Conservation (phyloP, 495 filamentous ascomycete species). For the Lentithecium fluviatile region DNA sequence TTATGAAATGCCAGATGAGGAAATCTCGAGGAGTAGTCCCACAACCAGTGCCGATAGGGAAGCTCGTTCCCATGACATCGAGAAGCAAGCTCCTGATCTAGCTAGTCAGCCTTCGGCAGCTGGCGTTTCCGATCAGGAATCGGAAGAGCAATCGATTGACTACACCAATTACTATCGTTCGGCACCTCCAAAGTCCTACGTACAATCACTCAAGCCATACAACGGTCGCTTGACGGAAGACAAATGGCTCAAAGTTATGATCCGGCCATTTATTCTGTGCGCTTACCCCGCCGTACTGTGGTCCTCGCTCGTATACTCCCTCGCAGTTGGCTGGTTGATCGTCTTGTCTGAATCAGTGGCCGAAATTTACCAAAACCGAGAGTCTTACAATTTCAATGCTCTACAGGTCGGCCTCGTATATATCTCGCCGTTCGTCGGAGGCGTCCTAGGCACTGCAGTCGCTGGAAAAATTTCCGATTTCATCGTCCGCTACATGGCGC, state of each 20-base stretch:
- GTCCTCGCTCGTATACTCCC: conserved; percentile 80
- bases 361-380: conserved; percentile 66
- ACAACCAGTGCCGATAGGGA: neutral
- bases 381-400: conserved; percentile 82
- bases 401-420: conserved; percentile 84
- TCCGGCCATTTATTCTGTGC: conserved; percentile 82
- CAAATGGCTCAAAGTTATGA: conserved; percentile 71
- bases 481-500: conserved; percentile 76
- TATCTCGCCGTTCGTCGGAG: conserved; percentile 85
- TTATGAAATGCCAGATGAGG: neutral
- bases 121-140: neutral
- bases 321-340: conserved; percentile 94
- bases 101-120: neutral
- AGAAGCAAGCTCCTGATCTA: conserved; percentile 4
- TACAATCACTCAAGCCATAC: conserved; percentile 67
- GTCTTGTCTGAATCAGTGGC: conserved; percentile 83
- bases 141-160: neutral
- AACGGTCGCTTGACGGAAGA: conserved; percentile 76
- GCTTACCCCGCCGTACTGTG: conserved; percentile 91
- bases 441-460: conserved; percentile 83
- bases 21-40: neutral
- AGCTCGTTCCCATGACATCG: conserved; percentile 9
- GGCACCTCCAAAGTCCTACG: conserved; percentile 64
- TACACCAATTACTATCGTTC: conserved; percentile 38
- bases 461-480: conserved; percentile 87